Percentiles rank a stretch among this genome's conserved stretches.
Evolutionary conservation across 371 early-diverging fungal species (phyloP).

Genomic region (Lichtheimia ornata): DNA sequence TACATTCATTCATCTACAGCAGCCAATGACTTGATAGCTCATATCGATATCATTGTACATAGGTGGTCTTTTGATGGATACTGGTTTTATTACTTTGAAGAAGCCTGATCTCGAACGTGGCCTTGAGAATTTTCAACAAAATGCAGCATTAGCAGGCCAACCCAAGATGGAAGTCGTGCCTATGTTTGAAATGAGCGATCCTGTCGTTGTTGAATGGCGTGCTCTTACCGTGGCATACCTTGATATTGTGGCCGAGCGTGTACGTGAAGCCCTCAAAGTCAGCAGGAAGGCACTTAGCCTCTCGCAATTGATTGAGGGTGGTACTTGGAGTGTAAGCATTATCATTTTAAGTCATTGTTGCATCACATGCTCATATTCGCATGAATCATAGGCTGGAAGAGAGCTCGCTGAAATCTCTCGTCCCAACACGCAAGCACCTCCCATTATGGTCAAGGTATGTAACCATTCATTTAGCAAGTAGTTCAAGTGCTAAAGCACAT

Average conservation of each 20-base stretch:
- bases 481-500: too few relatives aligned
- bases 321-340: conserved; percentile 76
- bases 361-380: conserved; percentile 22
- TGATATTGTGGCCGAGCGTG: conserved; percentile 73
- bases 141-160: conserved; percentile 44
- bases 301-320: conserved; percentile 88
- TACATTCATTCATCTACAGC: too few relatives aligned
- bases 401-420: conserved; percentile 83
- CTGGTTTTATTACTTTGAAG: conserved; percentile 46
- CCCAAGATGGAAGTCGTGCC: conserved; percentile 60
- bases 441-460: conserved; percentile 71
- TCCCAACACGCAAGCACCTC: conserved; percentile 81
- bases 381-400: conserved; percentile 64
- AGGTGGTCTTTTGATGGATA: conserved; percentile 52
- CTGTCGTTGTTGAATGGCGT: conserved; percentile 92
- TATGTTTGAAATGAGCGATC: conserved; percentile 79
- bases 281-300: conserved; percentile 65
- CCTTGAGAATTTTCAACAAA: conserved; percentile 42
- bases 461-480: neutral
- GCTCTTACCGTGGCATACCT: conserved; percentile 86
- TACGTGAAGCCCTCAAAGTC: conserved; percentile 65
- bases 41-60: neutral
- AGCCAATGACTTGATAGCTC: neutral
- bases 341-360: neutral
- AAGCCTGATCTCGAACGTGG: conserved; percentile 47